Base-by-base conservation (phyloP, 2,329 filamentous ascomycete genomes). In the Fusarium sp. region DNA sequence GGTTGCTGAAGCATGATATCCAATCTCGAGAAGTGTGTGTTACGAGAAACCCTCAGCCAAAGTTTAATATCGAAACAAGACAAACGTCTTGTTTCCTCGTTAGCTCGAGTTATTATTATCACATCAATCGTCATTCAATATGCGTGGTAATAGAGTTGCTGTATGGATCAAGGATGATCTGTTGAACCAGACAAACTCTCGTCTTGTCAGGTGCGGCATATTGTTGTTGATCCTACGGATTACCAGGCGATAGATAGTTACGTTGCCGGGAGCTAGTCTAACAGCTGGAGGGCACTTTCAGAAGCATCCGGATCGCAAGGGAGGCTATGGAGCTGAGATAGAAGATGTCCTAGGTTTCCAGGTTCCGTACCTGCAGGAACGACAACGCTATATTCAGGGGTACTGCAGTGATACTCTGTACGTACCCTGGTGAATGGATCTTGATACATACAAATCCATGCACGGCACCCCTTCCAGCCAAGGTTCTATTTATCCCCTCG, bases 311-410 rank as follows among this genome's bases (percentile, higher is more conserved):
- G 30, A 36, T 30, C 24, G 17, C 36, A 19, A 54, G 24, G 30
- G 40, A 21, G 23, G 19, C 20, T 54, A 21, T 11, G 49, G 48
- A 56, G 50, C 43, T 30, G 39, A 53, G 34, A 36, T 21, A 38
- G 38, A 9, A 32, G 36, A 19, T 28, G 24, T 19, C n/a, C 9
- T 38, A 17, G 10, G 44, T 30, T 28, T 28, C 26, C 26, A 28
- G 26, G 26, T 28, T 71, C 30, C 23, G 54, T 68, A 74, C 74
- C 72, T 75, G 74, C 74, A 76, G 74, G 74, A 76, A 75, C 74
- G 70, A 68, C 66, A 65, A 55, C 70, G 60, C 70, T 69, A 68
- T 65, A 68, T 66, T 62, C 62, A 69, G 66, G 66, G 66, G 66
- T 62, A 60, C 60, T 59, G 60, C 61, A 58, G 49, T 62, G 60